Percentiles rank a stretch among this genome's conserved stretches.
Conservation (phyloP, 2,329 filamentous ascomycete species). For the Fusarium algeriense region DNA sequence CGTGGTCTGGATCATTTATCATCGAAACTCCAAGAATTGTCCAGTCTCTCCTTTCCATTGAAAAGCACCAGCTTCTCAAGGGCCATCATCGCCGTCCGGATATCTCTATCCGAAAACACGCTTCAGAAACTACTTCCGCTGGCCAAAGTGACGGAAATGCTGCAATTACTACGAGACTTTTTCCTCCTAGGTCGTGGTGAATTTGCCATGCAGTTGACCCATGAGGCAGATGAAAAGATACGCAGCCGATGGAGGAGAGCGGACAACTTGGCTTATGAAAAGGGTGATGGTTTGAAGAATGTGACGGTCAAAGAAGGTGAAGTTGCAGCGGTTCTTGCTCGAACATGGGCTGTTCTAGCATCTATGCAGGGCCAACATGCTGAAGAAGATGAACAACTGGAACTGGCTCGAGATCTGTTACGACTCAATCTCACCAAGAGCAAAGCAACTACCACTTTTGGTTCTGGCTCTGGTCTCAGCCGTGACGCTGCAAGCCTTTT, state of each 20-base stretch:
- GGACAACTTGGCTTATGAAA: constrained; percentile 69
- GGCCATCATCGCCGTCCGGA: constrained; percentile 80
- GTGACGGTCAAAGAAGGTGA: constrained; percentile 86
- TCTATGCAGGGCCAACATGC: constrained; percentile 76
- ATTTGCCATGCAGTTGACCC: constrained; percentile 88
- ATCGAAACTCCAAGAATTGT: constrained; percentile 76
- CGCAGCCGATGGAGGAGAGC: constrained; percentile 77
- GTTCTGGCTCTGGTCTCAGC: constrained; percentile 53
- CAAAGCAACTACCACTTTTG: constrained; percentile 54
- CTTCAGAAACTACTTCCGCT: constrained; percentile 86
- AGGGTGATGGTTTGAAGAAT: constrained; percentile 61
- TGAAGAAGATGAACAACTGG: constrained; percentile 85
- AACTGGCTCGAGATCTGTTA: constrained; percentile 83
- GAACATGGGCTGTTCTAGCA: constrained; percentile 85
- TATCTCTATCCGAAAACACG: constrained; percentile 85
- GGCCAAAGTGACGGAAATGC: constrained; percentile 78
- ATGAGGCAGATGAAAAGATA: constrained; percentile 85
- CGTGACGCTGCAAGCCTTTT: constrained; percentile 52
- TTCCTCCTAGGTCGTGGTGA: constrained; percentile 90
- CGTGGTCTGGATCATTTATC: constrained; percentile 72
- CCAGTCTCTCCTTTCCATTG: constrained; percentile 79
- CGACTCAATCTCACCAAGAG: constrained; percentile 73
- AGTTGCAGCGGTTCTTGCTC: constrained; percentile 78
- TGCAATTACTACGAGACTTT: constrained; percentile 85
- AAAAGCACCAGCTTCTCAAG: constrained; percentile 76